Base-by-base conservation (phyloP, 805 yeast species). In the Ogataea parapolymorpha region DNA sequence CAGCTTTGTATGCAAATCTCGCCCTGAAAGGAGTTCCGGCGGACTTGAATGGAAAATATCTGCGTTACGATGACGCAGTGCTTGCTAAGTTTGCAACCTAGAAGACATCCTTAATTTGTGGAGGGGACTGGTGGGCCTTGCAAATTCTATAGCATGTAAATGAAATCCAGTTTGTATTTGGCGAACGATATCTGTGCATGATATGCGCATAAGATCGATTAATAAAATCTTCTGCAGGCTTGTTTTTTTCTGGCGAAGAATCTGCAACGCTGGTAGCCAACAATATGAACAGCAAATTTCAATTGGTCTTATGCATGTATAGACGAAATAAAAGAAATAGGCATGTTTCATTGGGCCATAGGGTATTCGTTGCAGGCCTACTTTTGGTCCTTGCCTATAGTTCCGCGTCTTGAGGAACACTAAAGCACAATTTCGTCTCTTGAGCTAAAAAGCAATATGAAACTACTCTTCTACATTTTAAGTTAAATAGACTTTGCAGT, bases 41-140 rank as follows among this genome's bases (percentile, higher is more conserved):
- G 2, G 74, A 68, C 0, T 54, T 87, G 27, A 80, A 79, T 43
- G 98, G 97, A 0, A 58, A 70, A 46, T 86, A 80, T 56, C 54
- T 82, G 38, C 68, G 96, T 43, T 85, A 77, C 56, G 68, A 69
- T 49, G 86, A 79, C 43, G 63, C 53, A 6, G 22, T 26, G 6
- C 39, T 60, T 36, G 32, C 42, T 6, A 13, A 41, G 5, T 55
- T 37, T 32, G 27, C 44, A 7, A 11, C 14, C 25, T 25, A 28
- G 24, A 26, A 32, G 20, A 15, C 6, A 14, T n/a, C 17, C 16
- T 1, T n/a, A 15, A n/a, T 6, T 20, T 6, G 5, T 5, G 27
- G 9, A n/a, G 14, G 12, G 6, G 14, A 14, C 27, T 6, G 14
- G 27, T 25, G 16, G 16, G 16, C 16, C 16, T 15, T 25, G 27